Conservation (phyloP, 2,329 filamentous ascomycete genomes). For the Penicillium hordei region DNA sequence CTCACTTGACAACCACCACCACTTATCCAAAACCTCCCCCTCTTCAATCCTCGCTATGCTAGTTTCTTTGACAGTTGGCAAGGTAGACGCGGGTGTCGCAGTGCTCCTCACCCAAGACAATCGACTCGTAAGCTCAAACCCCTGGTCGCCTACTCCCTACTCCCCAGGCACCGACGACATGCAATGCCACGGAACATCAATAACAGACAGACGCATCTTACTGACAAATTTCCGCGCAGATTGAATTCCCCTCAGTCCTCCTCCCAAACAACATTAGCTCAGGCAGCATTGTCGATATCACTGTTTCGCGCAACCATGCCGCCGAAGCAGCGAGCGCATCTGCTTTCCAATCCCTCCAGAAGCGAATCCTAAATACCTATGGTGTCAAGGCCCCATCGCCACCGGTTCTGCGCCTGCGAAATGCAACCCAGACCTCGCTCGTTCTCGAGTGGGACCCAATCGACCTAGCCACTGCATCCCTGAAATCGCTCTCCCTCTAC, state of each 20-base stretch:
- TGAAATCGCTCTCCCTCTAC: slow-evolving; percentile 86
- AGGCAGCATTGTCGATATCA: slow-evolving; percentile 97
- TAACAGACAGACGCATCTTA: neutral
- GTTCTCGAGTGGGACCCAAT: slow-evolving; percentile 98
- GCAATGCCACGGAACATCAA: neutral
- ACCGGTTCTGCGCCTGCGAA: slow-evolving; percentile 84
- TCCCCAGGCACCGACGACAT: slow-evolving; percentile 8
- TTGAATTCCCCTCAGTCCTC: slow-evolving; percentile 97
- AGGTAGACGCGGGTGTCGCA: slow-evolving; percentile 97
- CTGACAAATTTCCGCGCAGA: slow-evolving; percentile 56
- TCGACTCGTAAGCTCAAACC: slow-evolving; percentile 68
- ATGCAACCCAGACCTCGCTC: slow-evolving; percentile 96
- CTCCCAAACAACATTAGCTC: slow-evolving; percentile 93
- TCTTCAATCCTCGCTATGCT: slow-evolving; percentile 63
- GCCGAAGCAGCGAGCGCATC: slow-evolving; percentile 74
- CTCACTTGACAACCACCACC: slow-evolving; percentile 19
- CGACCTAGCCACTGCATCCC: slow-evolving; percentile 84
- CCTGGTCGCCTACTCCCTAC: slow-evolving; percentile 12
- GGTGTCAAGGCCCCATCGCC: slow-evolving; percentile 73
- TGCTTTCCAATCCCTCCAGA: slow-evolving; percentile 81
- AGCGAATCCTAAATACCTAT: slow-evolving; percentile 82
- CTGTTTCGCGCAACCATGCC: slow-evolving; percentile 78
- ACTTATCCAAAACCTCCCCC: neutral
- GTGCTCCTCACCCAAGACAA: slow-evolving; percentile 97
- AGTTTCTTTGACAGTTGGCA: slow-evolving; percentile 96